phyloP scores from a whole-genome alignment of 2,329 filamentous ascomycete genomes.

The Stachybotrys chartarum region DNA sequence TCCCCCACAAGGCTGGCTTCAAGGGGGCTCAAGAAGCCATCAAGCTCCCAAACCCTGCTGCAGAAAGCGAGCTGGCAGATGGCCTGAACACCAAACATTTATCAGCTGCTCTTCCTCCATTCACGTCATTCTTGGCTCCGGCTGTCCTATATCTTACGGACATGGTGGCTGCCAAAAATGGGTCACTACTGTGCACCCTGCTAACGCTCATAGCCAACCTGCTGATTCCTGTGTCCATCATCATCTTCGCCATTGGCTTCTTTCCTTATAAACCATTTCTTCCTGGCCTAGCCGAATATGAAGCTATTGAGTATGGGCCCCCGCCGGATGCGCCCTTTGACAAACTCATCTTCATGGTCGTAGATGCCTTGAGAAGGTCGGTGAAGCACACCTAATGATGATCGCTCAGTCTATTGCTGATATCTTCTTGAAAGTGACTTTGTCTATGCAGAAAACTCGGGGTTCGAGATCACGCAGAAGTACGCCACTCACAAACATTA shows the following conservation, averaged over 20 bases:
- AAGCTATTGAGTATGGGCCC: conserved; percentile 44
- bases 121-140: neutral
- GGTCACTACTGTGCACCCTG: conserved; percentile 23
- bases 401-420: neutral
- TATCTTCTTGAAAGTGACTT: conserved; percentile 61
- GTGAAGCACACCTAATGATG: conserved; percentile 12
- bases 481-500: conserved; percentile 29
- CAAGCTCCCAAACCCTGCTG: neutral
- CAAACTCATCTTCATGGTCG: conserved; percentile 92
- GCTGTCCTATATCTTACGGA: neutral
- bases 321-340: conserved; percentile 70
- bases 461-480: conserved; percentile 85
- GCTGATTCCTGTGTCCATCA: conserved; percentile 66
- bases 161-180: conserved; percentile 16
- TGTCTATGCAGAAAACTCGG: conserved; percentile 74
- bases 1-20: neutral
- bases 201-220: conserved; percentile 64
- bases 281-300: conserved; percentile 70
- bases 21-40: neutral
- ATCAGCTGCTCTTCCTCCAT: too few relatives aligned
- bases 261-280: conserved; percentile 97
- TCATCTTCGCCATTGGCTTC: conserved; percentile 82
- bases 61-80: neutral
- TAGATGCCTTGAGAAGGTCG: conserved; percentile 86
- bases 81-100: neutral